Conservation (phyloP, 805 yeast genomes). For the Vanderwaltozyma yarrowii region DNA sequence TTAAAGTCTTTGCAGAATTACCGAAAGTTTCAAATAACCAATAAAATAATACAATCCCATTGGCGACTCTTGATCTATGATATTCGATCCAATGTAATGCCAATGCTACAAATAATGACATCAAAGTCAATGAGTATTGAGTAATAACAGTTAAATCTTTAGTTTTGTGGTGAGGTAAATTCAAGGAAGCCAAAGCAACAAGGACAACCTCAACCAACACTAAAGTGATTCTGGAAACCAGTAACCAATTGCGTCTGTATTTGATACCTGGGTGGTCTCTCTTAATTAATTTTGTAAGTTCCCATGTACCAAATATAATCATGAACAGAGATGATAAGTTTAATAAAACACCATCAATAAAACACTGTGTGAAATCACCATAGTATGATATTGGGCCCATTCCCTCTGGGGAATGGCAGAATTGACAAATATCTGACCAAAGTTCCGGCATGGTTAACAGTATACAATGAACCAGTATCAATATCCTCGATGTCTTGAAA, state of each 20-base stretch:
- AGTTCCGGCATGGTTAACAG: not conserved
- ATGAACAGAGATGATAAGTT: conserved; percentile 34
- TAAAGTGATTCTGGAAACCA: conserved; percentile 27
- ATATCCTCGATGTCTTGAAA: too few relatives aligned
- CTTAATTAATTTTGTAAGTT: conserved; percentile 22
- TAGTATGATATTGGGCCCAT: conserved; percentile 36
- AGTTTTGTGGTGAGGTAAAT: conserved; percentile 11
- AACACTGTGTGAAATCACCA: conserved; percentile 52
- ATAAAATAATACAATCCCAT: conserved; percentile 57
- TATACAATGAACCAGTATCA: too few relatives aligned
- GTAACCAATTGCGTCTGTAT: conserved; percentile 32
- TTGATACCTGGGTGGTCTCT: conserved; percentile 21
- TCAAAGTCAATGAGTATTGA: conserved; percentile 22
- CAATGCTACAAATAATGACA: conserved; percentile 40
- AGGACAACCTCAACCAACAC: conserved; percentile 26
- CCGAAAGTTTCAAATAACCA: conserved; percentile 56
- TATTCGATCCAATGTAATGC: conserved; percentile 63
- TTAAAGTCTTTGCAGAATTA: conserved; percentile 36
- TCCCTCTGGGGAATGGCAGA: conserved; percentile 29
- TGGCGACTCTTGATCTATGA: conserved; percentile 52
- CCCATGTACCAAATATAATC: conserved; percentile 34
- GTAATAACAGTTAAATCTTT: conserved; percentile 14
- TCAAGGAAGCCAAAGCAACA: conserved; percentile 18
- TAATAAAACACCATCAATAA: conserved; percentile 43
- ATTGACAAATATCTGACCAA: conserved; percentile 5